Base-by-base conservation (phyloP, 1,284 basidiomycete genomes). In the Moniliella sp. region DNA sequence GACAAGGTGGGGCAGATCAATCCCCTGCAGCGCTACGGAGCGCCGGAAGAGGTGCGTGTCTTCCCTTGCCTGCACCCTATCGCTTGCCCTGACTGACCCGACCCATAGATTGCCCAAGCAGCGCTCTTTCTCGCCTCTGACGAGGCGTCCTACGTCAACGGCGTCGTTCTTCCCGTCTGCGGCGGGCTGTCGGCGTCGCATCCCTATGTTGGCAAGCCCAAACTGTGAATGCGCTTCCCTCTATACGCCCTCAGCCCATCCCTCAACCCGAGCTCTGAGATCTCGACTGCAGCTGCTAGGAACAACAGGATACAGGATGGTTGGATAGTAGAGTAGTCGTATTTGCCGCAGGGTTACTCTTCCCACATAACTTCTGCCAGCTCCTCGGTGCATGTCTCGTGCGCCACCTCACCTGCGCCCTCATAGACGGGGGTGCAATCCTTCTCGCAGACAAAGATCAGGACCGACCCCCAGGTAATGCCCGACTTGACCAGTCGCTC, bases 41-140 rank as follows among this genome's bases (percentile, higher is more conserved):
- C 39, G 43, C 28, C 35, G 32, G 12, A 36, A 23, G 21, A 23
- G 21, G 21, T 23, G 21, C 7, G 8, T 23, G n/a, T 23, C n/a
- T n/a, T n/a, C 15, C 28, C 13, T 2, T 14, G 4, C 14, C 9
- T 10, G 37, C 28, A 25, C 9, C 28, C 23, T 19, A 25, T 30
- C 27, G 18, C 15, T 2, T 19, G 25, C 25, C 31, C 23, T 4
- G 18, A 32, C 23, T 15, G 31, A 4, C 12, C 17, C 31, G 4
- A 4, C 30, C 31, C 33, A 37, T 48, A 82, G 66, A 75, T 91
- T 34, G 83, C 81, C 1, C 74, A 78, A 38, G 72, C 72, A 18
- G 78, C 76, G 0, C 64, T 82, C 12, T 91, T 84, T 66, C 66
- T 93, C 28, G 82, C 80, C 9, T 80, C 78, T 27, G 80, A 80